A percentile compares a stretch with the other conserved stretches of the same genome.
Conservation (phyloP, 2,329 filamentous ascomycete genomes). For the Mycocentrospora acerina region DNA sequence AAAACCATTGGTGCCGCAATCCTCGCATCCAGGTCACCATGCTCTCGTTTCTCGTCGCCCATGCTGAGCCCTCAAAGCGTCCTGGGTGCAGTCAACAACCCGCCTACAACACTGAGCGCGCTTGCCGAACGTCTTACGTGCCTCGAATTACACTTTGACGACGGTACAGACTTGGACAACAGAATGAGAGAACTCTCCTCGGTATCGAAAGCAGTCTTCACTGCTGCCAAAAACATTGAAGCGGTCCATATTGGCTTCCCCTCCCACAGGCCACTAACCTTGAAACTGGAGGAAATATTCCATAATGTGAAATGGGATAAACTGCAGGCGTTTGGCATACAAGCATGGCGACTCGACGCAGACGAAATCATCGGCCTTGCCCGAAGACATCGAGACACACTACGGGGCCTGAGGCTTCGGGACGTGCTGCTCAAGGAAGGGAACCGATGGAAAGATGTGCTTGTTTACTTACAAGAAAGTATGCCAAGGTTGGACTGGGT, state of each 20-base stretch:
- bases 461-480: constrained; percentile 57
- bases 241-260: constrained; percentile 67
- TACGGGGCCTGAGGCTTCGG: constrained; percentile 61
- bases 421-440: constrained; percentile 63
- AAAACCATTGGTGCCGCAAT: constrained; percentile 61
- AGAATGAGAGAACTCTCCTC: constrained; percentile 60
- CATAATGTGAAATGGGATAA: constrained; percentile 63
- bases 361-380: constrained; percentile 62
- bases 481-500: constrained; percentile 63
- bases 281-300: constrained; percentile 63
- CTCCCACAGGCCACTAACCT: constrained; percentile 55
- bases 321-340: constrained; percentile 64
- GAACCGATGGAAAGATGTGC: constrained; percentile 62
- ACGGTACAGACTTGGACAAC: constrained; percentile 57
- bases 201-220: constrained; percentile 61
- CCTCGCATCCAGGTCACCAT: constrained; percentile 56
- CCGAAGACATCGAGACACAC: constrained; percentile 55
- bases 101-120: constrained; percentile 50
- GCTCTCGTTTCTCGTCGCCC: constrained; percentile 62
- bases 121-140: constrained; percentile 61
- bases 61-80: constrained; percentile 64
- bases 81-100: constrained; percentile 51
- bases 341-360: constrained; percentile 62
- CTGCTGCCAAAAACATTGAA: constrained; percentile 60
- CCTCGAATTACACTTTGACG: constrained; percentile 65